These are phyloP conservation scores for Pseudevernia furfuracea DNA, from an alignment of 495 filamentous ascomycete species.

Conservation along the genomic window DNA sequence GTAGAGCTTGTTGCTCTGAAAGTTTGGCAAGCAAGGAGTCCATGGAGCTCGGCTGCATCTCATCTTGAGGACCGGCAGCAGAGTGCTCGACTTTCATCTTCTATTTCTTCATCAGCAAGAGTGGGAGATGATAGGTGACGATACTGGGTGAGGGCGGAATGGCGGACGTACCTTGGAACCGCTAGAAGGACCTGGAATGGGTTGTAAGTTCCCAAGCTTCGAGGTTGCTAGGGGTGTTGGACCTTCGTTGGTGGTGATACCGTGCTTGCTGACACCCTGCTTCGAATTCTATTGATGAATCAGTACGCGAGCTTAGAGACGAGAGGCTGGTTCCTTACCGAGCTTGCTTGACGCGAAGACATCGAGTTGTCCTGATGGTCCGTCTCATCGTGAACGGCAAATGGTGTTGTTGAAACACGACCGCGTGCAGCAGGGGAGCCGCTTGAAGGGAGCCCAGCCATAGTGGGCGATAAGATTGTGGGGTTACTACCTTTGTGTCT, in stretches of 20 bases:
- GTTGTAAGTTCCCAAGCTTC: conserved; percentile 36
- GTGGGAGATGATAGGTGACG: background rate
- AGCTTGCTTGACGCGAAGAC: conserved; percentile 16
- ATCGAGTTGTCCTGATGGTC: conserved; percentile 16
- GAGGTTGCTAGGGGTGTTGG: conserved; percentile 35
- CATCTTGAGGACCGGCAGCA: conserved; percentile 29
- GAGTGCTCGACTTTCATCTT: conserved; percentile 46
- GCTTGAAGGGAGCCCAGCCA: conserved; percentile 41
- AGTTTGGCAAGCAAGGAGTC: conserved; percentile 60
- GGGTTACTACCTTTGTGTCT: conserved; percentile 1
- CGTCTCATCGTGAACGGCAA: conserved; percentile 28
- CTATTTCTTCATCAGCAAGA: conserved; percentile 27
- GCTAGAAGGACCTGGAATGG: conserved; percentile 11
- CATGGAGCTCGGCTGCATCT: conserved; percentile 35
- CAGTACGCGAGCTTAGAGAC: background rate
- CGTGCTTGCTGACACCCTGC: conserved; percentile 25
- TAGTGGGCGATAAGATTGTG: conserved; percentile 22
- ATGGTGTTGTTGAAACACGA: conserved; percentile 26
- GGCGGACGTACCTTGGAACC: conserved; percentile 28
- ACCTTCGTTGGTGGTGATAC: conserved; percentile 28
- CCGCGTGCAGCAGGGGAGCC: conserved; percentile 45
- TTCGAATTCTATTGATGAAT: conserved; percentile 9
- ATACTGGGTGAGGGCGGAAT: background rate
- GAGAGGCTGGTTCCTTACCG: conserved; percentile 13
- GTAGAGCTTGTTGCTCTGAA: conserved; percentile 54